Conservation (phyloP, 2,329 filamentous ascomycete species). For the Fusarium domesticum region DNA sequence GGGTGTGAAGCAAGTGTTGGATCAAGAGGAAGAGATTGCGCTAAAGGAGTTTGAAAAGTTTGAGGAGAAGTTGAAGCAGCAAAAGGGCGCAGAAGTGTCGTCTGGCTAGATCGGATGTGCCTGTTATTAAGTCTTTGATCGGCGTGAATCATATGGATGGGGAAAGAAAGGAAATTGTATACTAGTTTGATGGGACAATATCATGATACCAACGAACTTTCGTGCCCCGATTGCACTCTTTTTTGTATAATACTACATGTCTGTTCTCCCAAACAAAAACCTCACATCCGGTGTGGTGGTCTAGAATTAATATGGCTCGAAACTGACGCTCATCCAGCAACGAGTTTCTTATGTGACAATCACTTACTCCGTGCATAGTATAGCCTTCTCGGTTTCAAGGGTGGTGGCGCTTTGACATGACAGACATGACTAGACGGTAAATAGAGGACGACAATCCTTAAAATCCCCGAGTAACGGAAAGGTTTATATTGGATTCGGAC, state of each 20-base stretch:
- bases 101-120: conserved; percentile 6
- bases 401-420: too few relatives aligned
- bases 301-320: too few relatives aligned
- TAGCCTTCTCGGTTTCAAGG: too few relatives aligned
- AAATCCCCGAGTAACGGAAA: too few relatives aligned
- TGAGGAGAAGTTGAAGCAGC: conserved; percentile 71
- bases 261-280: neutral
- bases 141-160: too few relatives aligned
- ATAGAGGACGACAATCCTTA: too few relatives aligned
- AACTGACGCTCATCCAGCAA: too few relatives aligned
- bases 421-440: too few relatives aligned
- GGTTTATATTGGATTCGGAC: too few relatives aligned
- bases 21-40: conserved; percentile 87
- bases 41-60: conserved; percentile 89
- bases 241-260: neutral
- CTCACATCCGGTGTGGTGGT: too few relatives aligned
- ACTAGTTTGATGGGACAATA: conserved; percentile 23
- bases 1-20: conserved; percentile 84
- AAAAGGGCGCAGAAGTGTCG: conserved; percentile 40
- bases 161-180: conserved; percentile 12
- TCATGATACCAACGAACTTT: conserved; percentile 28
- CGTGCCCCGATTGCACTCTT: conserved; percentile 2
- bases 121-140: neutral
- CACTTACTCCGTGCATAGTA: too few relatives aligned
- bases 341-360: too few relatives aligned